Evolutionary conservation across 805 yeast genomes (phyloP), one percentile per base, ranked within the genome.

Genomic region (Wickerhamiella azyma): DNA sequence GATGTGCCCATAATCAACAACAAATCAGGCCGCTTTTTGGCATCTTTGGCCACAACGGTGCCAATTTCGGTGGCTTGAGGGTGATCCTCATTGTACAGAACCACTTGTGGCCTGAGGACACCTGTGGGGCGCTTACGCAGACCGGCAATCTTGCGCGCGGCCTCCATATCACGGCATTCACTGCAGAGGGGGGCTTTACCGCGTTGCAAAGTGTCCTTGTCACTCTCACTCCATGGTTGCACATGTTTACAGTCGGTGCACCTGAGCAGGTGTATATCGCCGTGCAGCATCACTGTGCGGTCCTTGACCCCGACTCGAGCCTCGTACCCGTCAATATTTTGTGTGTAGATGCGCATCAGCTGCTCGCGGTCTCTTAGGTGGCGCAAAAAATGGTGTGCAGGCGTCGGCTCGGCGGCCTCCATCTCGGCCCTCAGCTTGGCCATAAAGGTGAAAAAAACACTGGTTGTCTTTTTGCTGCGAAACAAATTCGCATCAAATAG

Each of bases 1-100:
- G 96, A 85, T 0, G 98, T 92, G 0, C 98, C 98, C 73, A 85
- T 79, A 9, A 89, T 81, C n/a, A 89, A 64, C 41, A 92, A 69
- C 50, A 84, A 59, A 57, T 86, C 94, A 0, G 96, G 94, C 49
- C 67, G 70, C 2, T 62, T 35, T 26, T 49, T 52, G 48, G 85
- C 57, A 63, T 89, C 97, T 17, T 72, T 67, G 42, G 67, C 71
- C 35, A 84, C 63, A 7, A 86, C 85, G 40, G 70, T 71, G 2
- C 94, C 81, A 37, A 89, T 76, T n/a, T 69, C 64, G 50, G 85
- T 95, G 5, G 86, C 77, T 51, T 77, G 76, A 1, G 96, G 96
- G 62, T 89, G 97, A 55, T 86, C 79, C 59, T 89, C 97, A 1
- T 96, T 96, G 60, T 89, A 89, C 18, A 89, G 68, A 1, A 89